Base-by-base conservation (phyloP, 2,329 filamentous ascomycete genomes). In the Mariannaea elegans region DNA sequence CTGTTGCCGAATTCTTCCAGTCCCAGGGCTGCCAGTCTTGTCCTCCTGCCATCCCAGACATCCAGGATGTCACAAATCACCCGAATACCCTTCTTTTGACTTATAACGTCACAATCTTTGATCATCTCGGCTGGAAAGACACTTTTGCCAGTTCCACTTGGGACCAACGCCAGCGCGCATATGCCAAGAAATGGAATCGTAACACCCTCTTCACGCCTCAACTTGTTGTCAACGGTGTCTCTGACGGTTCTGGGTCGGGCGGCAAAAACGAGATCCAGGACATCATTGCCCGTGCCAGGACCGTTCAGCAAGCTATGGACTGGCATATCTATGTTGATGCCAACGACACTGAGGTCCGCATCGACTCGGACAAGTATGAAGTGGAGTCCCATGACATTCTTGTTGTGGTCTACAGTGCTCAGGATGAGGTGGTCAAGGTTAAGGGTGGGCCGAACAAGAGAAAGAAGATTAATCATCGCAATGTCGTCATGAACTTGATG, bases 1-100 rank as follows among this genome's bases (percentile, higher is more conserved):
- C 75, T 23, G 59, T 76, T 8, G 68, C 73, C 5, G 74, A 77
- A 59, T 67, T 77, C 14, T 77, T 74, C 62, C 72, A 74, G 56
- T 75, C 74, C 0, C 74, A 77, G 61, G 71, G 72, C 50, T 77
- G 75, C 44, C 62, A 57, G 14, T 71, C 74, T 2, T 77, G 74
- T 47, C 73, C 74, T 2, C 70, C 72, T 1, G 69, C 73, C n/a
- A 65, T 75, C 3, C 69, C 71, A 1, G 65, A 57, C 18, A 74
- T 76, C 47, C 73, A 71, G 32, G 66, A 71, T 12, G 69, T 62
- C 18, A 69, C 67, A 7, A 67, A 65, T 31, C 57, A 68, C 23
- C 71, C 71, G 3, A 75, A 76, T 56, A 56, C 75, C 14, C 64
- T 72, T 36, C 68, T 76, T 7, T 64, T 77, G 13, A 75, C 70